Evolutionary conservation across 345 rosid species (phyloP), one percentile per base, ranked within the genome.

Genomic region (Brassica rapa): DNA sequence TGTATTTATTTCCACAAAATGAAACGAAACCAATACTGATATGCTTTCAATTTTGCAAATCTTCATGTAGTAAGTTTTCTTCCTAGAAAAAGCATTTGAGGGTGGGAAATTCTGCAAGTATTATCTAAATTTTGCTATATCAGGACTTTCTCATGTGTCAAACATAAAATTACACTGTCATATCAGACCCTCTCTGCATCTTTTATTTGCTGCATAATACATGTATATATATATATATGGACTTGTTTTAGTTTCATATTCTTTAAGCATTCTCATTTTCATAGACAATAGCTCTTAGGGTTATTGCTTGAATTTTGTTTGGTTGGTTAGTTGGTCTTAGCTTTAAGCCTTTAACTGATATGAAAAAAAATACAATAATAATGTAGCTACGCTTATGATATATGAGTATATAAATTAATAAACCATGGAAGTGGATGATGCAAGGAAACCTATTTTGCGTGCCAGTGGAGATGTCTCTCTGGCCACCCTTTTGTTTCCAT

Each of bases 401-500:
- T 43, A 41, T 24, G 39, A 30, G 37, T 62, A 3, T 10, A 64
- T 67, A 37, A 49, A 73, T 3, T 32, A 66, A 69, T 69, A 16
- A n/a, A 66, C 74, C 70, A 74, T 68, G 61, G 61, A 80, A 73
- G 37, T 49, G 53, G 79, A 74, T 80, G 82, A 80, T 74, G 82
- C 21, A 4, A 49, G 71, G 55, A 62, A 69, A 80, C 53, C 70
- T 51, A 57, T 68, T 39, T 69, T 74, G 82, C 82, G 82, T 80
- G 79, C 60, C 6, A 69, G 61, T 29, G 29, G 70, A 80, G 75
- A 80, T 73, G 71, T 74, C 75, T 80, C 9, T 53, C 55, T 55
- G 67, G 69, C 79, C 79, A 74, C 12, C 66, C 59, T 62, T 62
- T 74, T 53, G 71, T 74, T 74, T 60, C 75, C 82, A 80, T 74